Evolutionary conservation across 768 basidiomycete species (phyloP), one percentile per base, ranked within the genome.

Genomic region (Cyathus striatus): DNA sequence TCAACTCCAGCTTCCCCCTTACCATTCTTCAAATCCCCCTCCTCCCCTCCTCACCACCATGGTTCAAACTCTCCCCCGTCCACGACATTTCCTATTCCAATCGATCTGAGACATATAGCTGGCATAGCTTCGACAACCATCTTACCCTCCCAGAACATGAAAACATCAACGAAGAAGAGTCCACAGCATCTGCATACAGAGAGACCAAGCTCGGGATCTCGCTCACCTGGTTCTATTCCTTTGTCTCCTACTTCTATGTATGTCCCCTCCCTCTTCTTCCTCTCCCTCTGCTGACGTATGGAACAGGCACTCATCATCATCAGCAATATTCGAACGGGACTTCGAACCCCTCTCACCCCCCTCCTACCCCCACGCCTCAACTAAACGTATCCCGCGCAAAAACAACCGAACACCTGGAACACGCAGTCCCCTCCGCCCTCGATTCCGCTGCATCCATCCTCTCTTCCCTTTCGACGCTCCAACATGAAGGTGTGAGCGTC

Each of bases 81-180:
- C n/a, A n/a, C n/a, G n/a, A n/a, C n/a, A n/a, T n/a, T n/a, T n/a
- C n/a, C n/a, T n/a, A 9, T 64, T 59, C 1, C 62, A 63, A 26
- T 66, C 64, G 4, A 56, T 68, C 3, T 68, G 70, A 33, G 75
- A 83, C 51, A 72, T 83, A 23, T 69, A 68, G 3, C 55, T 57
- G 23, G 83, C 81, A 1, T 69, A 81, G 3, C 61, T 72, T 2
- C 63, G 68, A 1, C 72, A 83, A 16, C 12, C 74, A 76, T 3
- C 81, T 82, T 51, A 63, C 81, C 22, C 74, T 80, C 7, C 64
- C 64, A 26, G 64, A 70, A 21, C 63, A 66, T 21, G 43, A 52
- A 83, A 1, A 66, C 68, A 1, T 56, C 83, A 4, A 60, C 76
- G 5, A 75, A 78, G 41, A 64, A 75, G 40, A 81, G 81, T 44